Evolutionary conservation across 768 basidiomycete species (phyloP).

Genomic region (Russula vinacea): DNA sequence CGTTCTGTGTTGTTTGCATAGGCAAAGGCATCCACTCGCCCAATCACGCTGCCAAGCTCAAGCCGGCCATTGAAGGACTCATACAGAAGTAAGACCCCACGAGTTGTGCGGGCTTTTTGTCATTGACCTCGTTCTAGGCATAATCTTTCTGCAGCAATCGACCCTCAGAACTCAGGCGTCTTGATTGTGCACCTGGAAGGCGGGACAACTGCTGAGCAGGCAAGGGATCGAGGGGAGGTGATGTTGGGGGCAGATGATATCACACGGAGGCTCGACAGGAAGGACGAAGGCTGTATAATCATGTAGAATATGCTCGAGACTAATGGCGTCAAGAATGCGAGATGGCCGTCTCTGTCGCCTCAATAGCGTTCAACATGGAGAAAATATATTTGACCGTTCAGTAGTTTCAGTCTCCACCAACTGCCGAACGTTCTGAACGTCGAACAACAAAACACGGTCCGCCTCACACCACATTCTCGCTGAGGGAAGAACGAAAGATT

Average conservation of each 20-base stretch:
- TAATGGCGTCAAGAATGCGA: neutral
- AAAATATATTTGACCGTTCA: too few relatives aligned
- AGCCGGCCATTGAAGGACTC: slow-evolving; percentile 85
- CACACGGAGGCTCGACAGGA: slow-evolving; percentile 49
- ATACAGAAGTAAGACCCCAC: slow-evolving; percentile 63
- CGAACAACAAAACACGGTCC: too few relatives aligned
- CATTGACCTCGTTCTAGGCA: slow-evolving; percentile 47
- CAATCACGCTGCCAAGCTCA: slow-evolving; percentile 76
- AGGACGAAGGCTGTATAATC: slow-evolving; percentile 57
- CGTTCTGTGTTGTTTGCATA: slow-evolving; percentile 32
- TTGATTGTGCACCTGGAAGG: slow-evolving; percentile 71
- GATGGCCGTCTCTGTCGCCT: too few relatives aligned
- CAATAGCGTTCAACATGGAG: too few relatives aligned
- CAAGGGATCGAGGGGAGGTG: slow-evolving; percentile 32
- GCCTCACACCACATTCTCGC: too few relatives aligned
- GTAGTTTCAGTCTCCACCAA: too few relatives aligned
- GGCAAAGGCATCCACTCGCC: slow-evolving; percentile 87
- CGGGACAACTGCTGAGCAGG: slow-evolving; percentile 32
- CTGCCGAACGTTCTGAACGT: too few relatives aligned
- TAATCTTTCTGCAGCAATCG: slow-evolving; percentile 65
- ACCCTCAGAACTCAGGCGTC: slow-evolving; percentile 81
- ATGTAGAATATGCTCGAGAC: slow-evolving; percentile 45
- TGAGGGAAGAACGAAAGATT: too few relatives aligned
- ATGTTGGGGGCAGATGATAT: slow-evolving; percentile 58
- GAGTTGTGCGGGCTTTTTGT: neutral